Percentiles rank a stretch among this genome's conserved stretches.
These are phyloP conservation scores for Tetrahymena thermophila DNA, from an alignment of 73 alveolate species.

Conservation along the genomic window DNA sequence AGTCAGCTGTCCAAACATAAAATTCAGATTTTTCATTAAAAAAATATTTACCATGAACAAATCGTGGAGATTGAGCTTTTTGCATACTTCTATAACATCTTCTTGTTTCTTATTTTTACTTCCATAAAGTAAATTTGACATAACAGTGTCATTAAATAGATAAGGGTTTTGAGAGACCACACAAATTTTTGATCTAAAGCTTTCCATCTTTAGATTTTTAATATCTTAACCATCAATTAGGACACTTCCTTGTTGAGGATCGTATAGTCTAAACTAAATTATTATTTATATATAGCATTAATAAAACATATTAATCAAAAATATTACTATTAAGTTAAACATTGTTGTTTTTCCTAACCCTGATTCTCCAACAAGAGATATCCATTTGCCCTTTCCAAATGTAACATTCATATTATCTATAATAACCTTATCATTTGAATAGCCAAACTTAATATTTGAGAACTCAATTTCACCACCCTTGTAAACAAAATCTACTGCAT, in stretches of 20 bases:
- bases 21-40: neutral
- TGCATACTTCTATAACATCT: slow-evolving; percentile 58
- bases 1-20: neutral
- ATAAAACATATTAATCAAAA: slow-evolving; percentile 3
- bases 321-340: slow-evolving; percentile 51
- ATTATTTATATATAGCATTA: neutral
- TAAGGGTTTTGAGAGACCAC: slow-evolving; percentile 72
- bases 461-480: slow-evolving; percentile 68
- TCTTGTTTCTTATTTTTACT: slow-evolving; percentile 58
- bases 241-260: slow-evolving; percentile 62
- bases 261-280: slow-evolving; percentile 37
- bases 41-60: neutral
- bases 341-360: slow-evolving; percentile 82
- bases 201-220: slow-evolving; percentile 56
- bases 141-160: slow-evolving; percentile 78
- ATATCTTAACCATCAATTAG: slow-evolving; percentile 66
- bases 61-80: slow-evolving; percentile 43
- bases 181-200: slow-evolving; percentile 53
- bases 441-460: slow-evolving; percentile 47
- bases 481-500: slow-evolving; percentile 59
- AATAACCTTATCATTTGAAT: slow-evolving; percentile 21
- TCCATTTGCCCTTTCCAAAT: slow-evolving; percentile 59
- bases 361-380: slow-evolving; percentile 77
- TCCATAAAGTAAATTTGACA: slow-evolving; percentile 66
- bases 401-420: slow-evolving; percentile 46